Evolutionary conservation across 805 yeast genomes (phyloP).

Genomic region (Candida odintsovae): DNA sequence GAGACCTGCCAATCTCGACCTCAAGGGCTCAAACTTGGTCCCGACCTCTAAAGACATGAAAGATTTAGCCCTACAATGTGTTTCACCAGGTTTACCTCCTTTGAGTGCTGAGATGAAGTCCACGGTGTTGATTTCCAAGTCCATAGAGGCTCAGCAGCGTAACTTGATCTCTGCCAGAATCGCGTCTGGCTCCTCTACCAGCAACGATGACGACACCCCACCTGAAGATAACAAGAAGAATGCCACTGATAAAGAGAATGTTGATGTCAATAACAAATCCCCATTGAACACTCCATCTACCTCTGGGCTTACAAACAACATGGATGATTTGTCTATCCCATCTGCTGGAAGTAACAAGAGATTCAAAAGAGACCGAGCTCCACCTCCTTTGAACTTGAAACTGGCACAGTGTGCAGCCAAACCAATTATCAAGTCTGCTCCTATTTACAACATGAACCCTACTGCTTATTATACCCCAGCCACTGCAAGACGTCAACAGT

Average conservation of each 20-base stretch:
- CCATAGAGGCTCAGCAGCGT: constrained; percentile 24
- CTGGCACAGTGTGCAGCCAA: constrained; percentile 10
- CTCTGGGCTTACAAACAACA: constrained; percentile 12
- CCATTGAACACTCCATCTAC: constrained; percentile 7
- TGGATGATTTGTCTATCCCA: constrained; percentile 18
- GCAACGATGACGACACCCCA: neutral
- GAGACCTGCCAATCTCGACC: constrained; percentile 22
- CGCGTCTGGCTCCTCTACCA: neutral
- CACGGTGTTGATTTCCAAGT: constrained; percentile 20
- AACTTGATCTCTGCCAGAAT: constrained; percentile 22
- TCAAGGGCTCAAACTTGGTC: constrained; percentile 13
- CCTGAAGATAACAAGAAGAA: neutral
- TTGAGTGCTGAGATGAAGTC: constrained; percentile 23
- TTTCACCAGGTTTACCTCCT: constrained; percentile 26
- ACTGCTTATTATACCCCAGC: constrained; percentile 12
- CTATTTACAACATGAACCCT: constrained; percentile 19
- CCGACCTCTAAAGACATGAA: constrained; percentile 11
- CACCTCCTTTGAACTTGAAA: constrained; percentile 25
- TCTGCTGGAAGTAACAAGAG: constrained; percentile 17
- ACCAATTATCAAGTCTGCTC: constrained; percentile 29
- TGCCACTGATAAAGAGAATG: neutral
- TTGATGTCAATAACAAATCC: neutral
- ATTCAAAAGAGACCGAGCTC: constrained; percentile 24
- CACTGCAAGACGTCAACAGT: constrained; percentile 9
- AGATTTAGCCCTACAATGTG: constrained; percentile 22